phyloP scores from a whole-genome alignment of 768 basidiomycete genomes.

The Mycena latifolia region DNA sequence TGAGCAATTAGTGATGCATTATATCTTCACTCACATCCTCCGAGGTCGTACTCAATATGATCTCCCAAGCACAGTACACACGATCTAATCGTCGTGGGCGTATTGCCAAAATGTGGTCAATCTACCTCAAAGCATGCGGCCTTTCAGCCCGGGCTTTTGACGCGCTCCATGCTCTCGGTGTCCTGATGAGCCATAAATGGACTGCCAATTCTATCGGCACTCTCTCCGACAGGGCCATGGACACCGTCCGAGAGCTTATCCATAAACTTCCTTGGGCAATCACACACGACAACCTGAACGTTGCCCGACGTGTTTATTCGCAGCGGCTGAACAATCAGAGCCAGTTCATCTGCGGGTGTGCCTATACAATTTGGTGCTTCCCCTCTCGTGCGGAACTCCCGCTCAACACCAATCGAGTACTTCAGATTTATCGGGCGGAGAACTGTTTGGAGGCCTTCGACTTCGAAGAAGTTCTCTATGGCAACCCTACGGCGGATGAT shows the following conservation, averaged over 20 bases:
- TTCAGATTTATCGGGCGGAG: slow-evolving; percentile 15
- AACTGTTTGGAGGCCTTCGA: not conserved
- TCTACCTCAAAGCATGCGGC: slow-evolving; percentile 39
- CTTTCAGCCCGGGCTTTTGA: slow-evolving; percentile 35
- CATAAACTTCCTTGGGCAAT: slow-evolving; percentile 33
- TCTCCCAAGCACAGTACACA: slow-evolving; percentile 34
- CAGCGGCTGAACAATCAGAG: slow-evolving; percentile 40
- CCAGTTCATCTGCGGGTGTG: slow-evolving; percentile 39
- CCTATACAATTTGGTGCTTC: slow-evolving; percentile 37
- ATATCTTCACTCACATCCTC: not conserved
- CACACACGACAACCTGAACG: slow-evolving; percentile 39
- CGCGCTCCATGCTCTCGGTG: slow-evolving; percentile 32
- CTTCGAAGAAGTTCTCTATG: not conserved
- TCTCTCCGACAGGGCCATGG: slow-evolving; percentile 29
- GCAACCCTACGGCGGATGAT: not conserved
- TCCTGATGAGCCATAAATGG: slow-evolving; percentile 36
- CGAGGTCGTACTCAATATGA: slow-evolving; percentile 21
- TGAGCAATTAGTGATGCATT: not conserved
- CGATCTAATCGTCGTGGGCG: slow-evolving; percentile 27
- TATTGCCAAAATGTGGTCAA: slow-evolving; percentile 33
- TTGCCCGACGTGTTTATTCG: slow-evolving; percentile 40
- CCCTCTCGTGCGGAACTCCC: slow-evolving; percentile 21
- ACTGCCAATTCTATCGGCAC: not conserved
- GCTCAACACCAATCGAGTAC: slow-evolving; percentile 16
- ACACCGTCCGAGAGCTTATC: slow-evolving; percentile 8